Conservation (phyloP, 805 yeast species). For the Candida yuanshanica region DNA sequence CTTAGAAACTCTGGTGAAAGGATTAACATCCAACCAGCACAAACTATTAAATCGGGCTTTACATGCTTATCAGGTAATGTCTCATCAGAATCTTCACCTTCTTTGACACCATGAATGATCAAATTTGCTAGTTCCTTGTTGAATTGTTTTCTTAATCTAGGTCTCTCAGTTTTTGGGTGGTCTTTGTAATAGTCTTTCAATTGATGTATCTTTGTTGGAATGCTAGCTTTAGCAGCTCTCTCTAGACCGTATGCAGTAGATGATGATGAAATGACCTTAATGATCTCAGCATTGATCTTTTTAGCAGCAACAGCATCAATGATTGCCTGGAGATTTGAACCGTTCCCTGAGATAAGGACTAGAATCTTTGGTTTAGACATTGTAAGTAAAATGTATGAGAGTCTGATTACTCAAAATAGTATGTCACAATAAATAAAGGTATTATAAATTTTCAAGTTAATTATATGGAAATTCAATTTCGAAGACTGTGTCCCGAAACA, state of each 20-base stretch:
- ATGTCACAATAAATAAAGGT: no score
- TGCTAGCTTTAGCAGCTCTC: slow-evolving; percentile 65
- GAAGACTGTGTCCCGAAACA: background rate
- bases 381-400: no score
- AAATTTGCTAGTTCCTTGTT: slow-evolving; percentile 72
- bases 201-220: slow-evolving; percentile 69
- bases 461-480: background rate
- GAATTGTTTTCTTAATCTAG: slow-evolving; percentile 59
- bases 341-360: slow-evolving; percentile 91
- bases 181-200: slow-evolving; percentile 70
- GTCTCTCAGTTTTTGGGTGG: slow-evolving; percentile 64
- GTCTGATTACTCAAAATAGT: no score
- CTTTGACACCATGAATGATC: slow-evolving; percentile 44
- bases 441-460: background rate
- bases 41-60: slow-evolving; percentile 81
- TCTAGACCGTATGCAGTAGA: slow-evolving; percentile 80
- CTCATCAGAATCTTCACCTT: slow-evolving; percentile 26
- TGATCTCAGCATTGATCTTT: slow-evolving; percentile 46
- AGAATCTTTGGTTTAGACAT: slow-evolving; percentile 28
- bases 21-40: slow-evolving; percentile 99
- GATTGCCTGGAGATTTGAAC: slow-evolving; percentile 92
- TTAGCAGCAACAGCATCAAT: slow-evolving; percentile 59
- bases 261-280: slow-evolving; percentile 80
- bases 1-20: slow-evolving; percentile 69
- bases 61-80: slow-evolving; percentile 23